These are phyloP conservation scores for Mycosphaerelloides madeirae DNA, from an alignment of 2,329 filamentous ascomycete species.

Conservation along the genomic window DNA sequence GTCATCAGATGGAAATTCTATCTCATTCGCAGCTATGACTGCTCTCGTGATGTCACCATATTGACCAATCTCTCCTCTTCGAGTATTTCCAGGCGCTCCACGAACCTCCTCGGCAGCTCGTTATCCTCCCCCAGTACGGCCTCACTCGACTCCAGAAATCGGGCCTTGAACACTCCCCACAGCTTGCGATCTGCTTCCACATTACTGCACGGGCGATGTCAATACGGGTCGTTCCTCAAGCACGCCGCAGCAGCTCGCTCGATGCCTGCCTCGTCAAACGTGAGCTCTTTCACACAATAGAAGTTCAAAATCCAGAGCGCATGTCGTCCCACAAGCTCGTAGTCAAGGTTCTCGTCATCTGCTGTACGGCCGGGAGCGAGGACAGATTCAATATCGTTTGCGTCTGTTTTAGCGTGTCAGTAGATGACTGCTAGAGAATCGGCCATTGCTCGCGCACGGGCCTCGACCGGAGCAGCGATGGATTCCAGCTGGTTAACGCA, in stretches of 20 bases:
- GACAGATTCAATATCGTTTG: constrained; percentile 54
- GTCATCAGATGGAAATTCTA: too few relatives aligned
- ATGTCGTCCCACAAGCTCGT: constrained; percentile 8
- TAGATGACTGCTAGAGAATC: constrained; percentile 49
- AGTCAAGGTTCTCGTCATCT: constrained; percentile 1
- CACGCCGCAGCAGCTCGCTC: constrained; percentile 41
- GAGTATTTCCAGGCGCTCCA: constrained; percentile 10
- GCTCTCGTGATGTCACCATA: too few relatives aligned
- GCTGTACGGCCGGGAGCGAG: constrained; percentile 35
- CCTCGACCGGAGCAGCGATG: constrained; percentile 32
- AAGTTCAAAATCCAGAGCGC: constrained; percentile 50
- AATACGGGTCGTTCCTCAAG: constrained; percentile 53
- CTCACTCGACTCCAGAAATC: constrained; percentile 8
- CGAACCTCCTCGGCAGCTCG: constrained; percentile 10
- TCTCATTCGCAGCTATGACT: too few relatives aligned
- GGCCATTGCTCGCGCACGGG: constrained; percentile 46
- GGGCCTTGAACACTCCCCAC: constrained; percentile 12
- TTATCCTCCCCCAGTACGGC: constrained; percentile 8
- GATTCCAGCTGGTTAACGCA: constrained; percentile 49
- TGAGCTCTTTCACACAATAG: constrained; percentile 53
- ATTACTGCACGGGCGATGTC: constrained; percentile 37
- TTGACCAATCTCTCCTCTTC: too few relatives aligned
- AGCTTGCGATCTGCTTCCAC: constrained; percentile 6
- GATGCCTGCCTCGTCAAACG: constrained; percentile 40
- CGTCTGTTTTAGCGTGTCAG: constrained; percentile 48